Evolutionary conservation across 306 rosid species (phyloP), one percentile per base, ranked within the genome.

Genomic region (Delonix regia): DNA sequence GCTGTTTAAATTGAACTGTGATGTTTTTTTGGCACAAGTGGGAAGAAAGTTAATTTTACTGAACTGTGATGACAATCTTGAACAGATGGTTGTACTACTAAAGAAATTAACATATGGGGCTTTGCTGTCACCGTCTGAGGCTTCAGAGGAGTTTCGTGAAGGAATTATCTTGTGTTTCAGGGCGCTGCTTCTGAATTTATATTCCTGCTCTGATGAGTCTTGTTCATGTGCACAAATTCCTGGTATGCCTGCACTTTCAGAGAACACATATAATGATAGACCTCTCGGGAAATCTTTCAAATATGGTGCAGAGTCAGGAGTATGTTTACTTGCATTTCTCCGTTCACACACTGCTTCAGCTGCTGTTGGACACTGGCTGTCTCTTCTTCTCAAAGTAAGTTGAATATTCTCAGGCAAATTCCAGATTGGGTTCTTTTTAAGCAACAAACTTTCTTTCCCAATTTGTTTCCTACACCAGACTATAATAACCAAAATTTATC

Each of bases 121-220:
- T 52, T 71, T 95, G 84, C 86, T 95, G 69, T 85, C 97, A 73
- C 97, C 98, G 24, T 82, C 86, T 2, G 96, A 95, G 70, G 99
- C 99, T 51, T 95, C 99, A 49, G 99, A 95, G 86, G 99, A 95
- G 90, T 91, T 95, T 55, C 98, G 98, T 61, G 99, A 85, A 89
- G 98, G 99, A 86, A 83, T 91, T 83, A 56, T 95, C 22, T 85
- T 87, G 86, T 95, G 98, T 84, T 86, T 88, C 74, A 89, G 76
- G 91, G 91, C 87, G 33, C 76, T 95, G 55, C 88, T 95, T 81
- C 73, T 80, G 79, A 86, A 78, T 84, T 86, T 95, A 83, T 5
- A 71, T 77, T 85, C 96, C 38, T 92, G 98, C 86, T 88, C 87
- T 7, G 83, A 85, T 44, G 76, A 42, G 74, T 83, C 86, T 34